Evolutionary conservation across 306 rosid species (phyloP).

Genomic region (Trifolium fragiferum): DNA sequence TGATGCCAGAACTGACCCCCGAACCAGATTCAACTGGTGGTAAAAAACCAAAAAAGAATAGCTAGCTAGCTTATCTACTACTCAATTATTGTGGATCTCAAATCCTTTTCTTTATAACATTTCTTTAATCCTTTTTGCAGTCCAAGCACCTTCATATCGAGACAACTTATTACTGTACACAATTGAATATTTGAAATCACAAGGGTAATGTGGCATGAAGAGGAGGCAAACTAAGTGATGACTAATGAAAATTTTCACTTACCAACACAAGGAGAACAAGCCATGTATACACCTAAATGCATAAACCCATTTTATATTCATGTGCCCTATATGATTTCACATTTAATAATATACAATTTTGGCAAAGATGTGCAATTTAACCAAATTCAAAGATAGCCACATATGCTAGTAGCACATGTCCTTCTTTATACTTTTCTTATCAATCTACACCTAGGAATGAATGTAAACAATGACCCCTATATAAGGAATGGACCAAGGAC

Average conservation of each 20-base stretch:
- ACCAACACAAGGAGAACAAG: constrained; percentile 37
- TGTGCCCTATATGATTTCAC: not conserved
- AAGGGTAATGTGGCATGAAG: constrained; percentile 49
- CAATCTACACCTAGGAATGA: not conserved
- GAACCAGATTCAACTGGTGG: too few relatives aligned
- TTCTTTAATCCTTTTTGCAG: constrained; percentile 37
- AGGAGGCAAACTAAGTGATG: constrained; percentile 52
- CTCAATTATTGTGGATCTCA: constrained; percentile 47
- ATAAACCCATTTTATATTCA: not conserved
- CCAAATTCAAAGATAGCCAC: not conserved
- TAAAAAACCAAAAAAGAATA: too few relatives aligned
- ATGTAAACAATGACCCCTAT: not conserved
- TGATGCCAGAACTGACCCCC: too few relatives aligned
- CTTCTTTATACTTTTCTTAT: not conserved
- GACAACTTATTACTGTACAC: constrained; percentile 26
- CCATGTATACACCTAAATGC: constrained; percentile 38
- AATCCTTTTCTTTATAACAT: not conserved
- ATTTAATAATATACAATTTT: not conserved
- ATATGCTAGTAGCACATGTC: constrained; percentile 23
- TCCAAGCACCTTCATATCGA: constrained; percentile 34
- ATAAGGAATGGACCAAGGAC: constrained; percentile 5
- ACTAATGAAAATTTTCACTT: constrained; percentile 39
- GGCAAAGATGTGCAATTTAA: constrained; percentile 1
- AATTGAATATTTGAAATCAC: constrained; percentile 1
- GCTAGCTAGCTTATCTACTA: constrained; percentile 3